Evolutionary conservation across 208 protist species (phyloP).

Genomic region (Porcisia hertigi): DNA sequence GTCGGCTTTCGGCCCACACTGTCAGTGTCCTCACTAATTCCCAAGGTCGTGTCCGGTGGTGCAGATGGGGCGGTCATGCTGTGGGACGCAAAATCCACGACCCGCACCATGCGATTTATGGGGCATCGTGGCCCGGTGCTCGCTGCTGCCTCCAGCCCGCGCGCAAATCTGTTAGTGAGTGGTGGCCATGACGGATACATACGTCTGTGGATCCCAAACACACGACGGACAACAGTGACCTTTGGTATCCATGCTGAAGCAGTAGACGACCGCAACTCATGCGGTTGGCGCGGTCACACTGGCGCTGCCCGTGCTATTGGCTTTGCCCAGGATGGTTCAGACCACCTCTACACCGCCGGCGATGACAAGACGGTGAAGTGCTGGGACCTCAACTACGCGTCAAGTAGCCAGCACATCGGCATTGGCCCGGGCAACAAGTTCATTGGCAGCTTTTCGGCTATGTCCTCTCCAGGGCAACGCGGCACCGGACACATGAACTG

Average conservation of each 20-base stretch:
- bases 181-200: slow-evolving; percentile 86
- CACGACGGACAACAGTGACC: slow-evolving; percentile 37
- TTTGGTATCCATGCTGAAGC: slow-evolving; percentile 19
- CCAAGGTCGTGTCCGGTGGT: slow-evolving; percentile 64
- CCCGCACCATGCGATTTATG: slow-evolving; percentile 75
- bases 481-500: slow-evolving; percentile 77
- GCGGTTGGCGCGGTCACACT: slow-evolving; percentile 54
- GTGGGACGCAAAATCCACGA: slow-evolving; percentile 75
- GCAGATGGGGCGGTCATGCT: slow-evolving; percentile 85
- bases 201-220: slow-evolving; percentile 73
- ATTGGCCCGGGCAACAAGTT: slow-evolving; percentile 42
- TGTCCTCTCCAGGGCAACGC: slow-evolving; percentile 10
- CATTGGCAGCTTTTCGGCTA: slow-evolving; percentile 39
- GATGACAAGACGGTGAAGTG: slow-evolving; percentile 89
- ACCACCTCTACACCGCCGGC: slow-evolving; percentile 74
- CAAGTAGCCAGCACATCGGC: slow-evolving; percentile 11
- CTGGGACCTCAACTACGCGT: slow-evolving; percentile 58
- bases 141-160: slow-evolving; percentile 50
- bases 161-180: slow-evolving; percentile 60
- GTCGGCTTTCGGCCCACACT: slow-evolving; percentile 46
- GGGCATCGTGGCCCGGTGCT: slow-evolving; percentile 82
- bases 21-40: slow-evolving; percentile 14
- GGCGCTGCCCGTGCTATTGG: slow-evolving; percentile 69
- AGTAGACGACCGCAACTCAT: slow-evolving; percentile 16
- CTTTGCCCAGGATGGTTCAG: slow-evolving; percentile 63